These are phyloP conservation scores for Acacia concinna DNA, from an alignment of 331 rosid genomes.

Conservation along the genomic window DNA sequence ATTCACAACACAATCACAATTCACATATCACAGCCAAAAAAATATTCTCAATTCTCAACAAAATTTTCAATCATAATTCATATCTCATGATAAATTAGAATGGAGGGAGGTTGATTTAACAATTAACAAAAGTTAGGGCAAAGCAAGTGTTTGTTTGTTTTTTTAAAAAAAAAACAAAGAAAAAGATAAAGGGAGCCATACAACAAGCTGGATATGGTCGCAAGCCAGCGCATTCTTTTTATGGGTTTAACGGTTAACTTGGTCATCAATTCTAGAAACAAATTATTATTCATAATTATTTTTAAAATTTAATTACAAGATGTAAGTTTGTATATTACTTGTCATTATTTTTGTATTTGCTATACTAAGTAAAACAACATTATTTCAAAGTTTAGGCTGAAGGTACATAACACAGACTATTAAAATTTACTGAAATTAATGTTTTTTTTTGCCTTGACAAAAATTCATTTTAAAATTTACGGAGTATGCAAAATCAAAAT, in stretches of 20 bases:
- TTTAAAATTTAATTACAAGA: too few relatives aligned
- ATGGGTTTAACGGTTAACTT: not conserved
- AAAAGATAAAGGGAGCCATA: not conserved
- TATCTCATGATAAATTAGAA: not conserved
- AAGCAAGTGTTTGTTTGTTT: not conserved
- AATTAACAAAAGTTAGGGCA: not conserved
- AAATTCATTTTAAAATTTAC: too few relatives aligned
- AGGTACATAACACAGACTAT: not conserved
- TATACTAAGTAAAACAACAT: not conserved
- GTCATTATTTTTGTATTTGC: not conserved
- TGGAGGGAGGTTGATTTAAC: not conserved
- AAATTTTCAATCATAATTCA: not conserved
- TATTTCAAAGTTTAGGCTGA: not conserved
- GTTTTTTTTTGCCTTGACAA: too few relatives aligned
- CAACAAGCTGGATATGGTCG: not conserved
- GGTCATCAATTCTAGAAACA: not conserved
- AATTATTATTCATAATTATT: too few relatives aligned
- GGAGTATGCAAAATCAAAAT: not conserved
- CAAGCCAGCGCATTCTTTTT: not conserved
- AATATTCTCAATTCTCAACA: not conserved
- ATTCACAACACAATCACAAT: not conserved
- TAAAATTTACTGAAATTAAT: not conserved
- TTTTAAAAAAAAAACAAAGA: too few relatives aligned
- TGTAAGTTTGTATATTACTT: not conserved
- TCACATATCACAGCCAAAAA: not conserved